These are phyloP conservation scores for Candida mesenterica DNA, from an alignment of 1,139 yeast species.

Conservation along the genomic window DNA sequence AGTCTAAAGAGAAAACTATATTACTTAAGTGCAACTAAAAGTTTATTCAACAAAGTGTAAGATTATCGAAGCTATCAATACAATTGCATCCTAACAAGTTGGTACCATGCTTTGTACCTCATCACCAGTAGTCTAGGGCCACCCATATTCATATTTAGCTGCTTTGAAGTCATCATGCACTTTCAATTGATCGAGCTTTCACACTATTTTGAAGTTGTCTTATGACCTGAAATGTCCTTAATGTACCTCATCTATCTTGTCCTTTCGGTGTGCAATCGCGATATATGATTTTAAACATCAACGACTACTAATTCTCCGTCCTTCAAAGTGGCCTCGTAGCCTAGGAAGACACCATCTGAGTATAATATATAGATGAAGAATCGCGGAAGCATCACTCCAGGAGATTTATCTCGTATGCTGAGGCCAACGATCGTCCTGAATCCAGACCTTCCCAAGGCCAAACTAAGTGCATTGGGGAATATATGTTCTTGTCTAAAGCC, in stretches of 20 bases:
- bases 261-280: too few relatives aligned
- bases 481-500: slow-evolving; percentile 63
- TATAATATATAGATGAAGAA: slow-evolving; percentile 30
- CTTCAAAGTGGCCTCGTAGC: slow-evolving; percentile 18
- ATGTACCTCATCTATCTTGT: too few relatives aligned
- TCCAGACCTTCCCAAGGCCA: slow-evolving; percentile 28
- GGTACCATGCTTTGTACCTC: too few relatives aligned
- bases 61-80: too few relatives aligned
- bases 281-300: slow-evolving; percentile 1
- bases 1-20: background rate
- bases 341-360: slow-evolving; percentile 33
- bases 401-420: slow-evolving; percentile 24
- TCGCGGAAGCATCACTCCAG: slow-evolving; percentile 17
- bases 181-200: too few relatives aligned
- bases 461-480: slow-evolving; percentile 41
- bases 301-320: background rate
- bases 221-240: too few relatives aligned
- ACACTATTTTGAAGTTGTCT: too few relatives aligned
- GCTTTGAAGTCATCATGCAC: too few relatives aligned
- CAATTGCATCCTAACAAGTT: too few relatives aligned
- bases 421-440: slow-evolving; percentile 36
- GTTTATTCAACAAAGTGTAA: too few relatives aligned
- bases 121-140: too few relatives aligned
- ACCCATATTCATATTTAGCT: too few relatives aligned
- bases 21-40: background rate